These are phyloP conservation scores for Neofusicoccum ribis DNA, from an alignment of 2,329 filamentous ascomycete genomes.

Conservation along the genomic window DNA sequence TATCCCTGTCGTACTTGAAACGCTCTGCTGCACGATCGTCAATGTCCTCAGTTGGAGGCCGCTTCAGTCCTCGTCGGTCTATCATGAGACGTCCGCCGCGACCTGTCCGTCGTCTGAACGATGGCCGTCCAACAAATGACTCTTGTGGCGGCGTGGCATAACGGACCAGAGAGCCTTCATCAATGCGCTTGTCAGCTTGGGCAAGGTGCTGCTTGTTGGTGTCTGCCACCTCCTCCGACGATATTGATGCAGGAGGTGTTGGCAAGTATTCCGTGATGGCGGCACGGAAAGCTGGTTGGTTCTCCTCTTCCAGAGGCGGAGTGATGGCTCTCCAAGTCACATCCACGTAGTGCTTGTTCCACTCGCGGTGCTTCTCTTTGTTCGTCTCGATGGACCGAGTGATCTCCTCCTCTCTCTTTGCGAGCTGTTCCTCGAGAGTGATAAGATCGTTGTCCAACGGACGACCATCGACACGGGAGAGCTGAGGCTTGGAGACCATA, in stretches of 20 bases:
- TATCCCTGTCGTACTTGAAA: conserved; percentile 87
- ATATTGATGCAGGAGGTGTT: conserved; percentile 49
- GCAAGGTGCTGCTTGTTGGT: conserved; percentile 33
- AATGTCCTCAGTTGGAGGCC: conserved; percentile 48
- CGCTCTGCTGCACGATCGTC: conserved; percentile 39
- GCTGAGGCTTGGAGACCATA: conserved; percentile 42
- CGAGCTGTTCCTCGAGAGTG: conserved; percentile 71
- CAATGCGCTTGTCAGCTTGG: neutral
- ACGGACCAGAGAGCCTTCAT: conserved; percentile 29
- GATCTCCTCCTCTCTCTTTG: conserved; percentile 80
- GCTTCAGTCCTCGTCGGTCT: conserved; percentile 72
- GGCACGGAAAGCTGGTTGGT: conserved; percentile 41
- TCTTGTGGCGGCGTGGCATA: conserved; percentile 42
- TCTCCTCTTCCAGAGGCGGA: conserved; percentile 63
- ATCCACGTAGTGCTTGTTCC: conserved; percentile 89
- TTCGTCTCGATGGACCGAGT: conserved; percentile 81
- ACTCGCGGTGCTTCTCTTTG: conserved; percentile 82
- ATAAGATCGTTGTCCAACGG: conserved; percentile 73
- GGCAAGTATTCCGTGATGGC: conserved; percentile 44
- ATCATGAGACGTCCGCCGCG: conserved; percentile 84
- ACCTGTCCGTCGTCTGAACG: conserved; percentile 81
- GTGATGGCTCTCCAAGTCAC: conserved; percentile 82
- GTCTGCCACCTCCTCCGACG: conserved; percentile 42
- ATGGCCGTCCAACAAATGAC: conserved; percentile 51
- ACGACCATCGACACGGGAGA: conserved; percentile 66